Evolutionary conservation across 2,329 filamentous ascomycete species (phyloP), one percentile per base, ranked within the genome.

Genomic region (Apiospora saccharicola): DNA sequence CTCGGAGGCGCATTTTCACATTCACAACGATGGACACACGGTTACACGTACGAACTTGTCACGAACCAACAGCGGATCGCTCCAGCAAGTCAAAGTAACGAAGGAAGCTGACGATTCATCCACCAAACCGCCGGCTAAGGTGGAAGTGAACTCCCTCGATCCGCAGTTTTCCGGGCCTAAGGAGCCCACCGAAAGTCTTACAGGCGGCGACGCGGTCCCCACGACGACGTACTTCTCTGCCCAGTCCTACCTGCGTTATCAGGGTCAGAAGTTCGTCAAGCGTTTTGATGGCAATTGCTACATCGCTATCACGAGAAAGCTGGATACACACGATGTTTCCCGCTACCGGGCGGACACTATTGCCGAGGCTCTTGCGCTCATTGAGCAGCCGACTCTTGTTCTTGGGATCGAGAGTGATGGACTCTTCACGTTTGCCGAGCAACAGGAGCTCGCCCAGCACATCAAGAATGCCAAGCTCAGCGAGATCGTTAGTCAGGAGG

Each of bases 221-320:
- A 89, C 90, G 0, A 91, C 91, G 10, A 96, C 94, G n/a, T 98
- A 98, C 83, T 99, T 98, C 83, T 98, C 96, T 0, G 96, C 96
- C 0, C 96, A 99, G 82, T 98, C 95, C 0, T 99, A 99, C 83
- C 89, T 99, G 61, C 93, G 96, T 26, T 99, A 99, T 83, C 96
- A 99, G 83, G 96, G 95, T 71, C 90, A 92, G 78, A 99, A 99
- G 82, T 99, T 99, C 78, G 96, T 98, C 78, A 95, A 94, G 82
- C 93, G 96, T 13, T 99, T 98, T 82, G 96, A 99, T 82, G 94
- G 95, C 78, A 99, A 99, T 82, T 99, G 96, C 85, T 99, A 99
- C 85, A 98, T 99, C 77, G 95, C 96, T 76, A 98, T 99, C 83
- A 98, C 96, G 5, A 93, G 96, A 78, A 99, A 99, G 83, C 90